Evolutionary conservation across 495 filamentous ascomycete genomes (phyloP).

Genomic region (Aspergillus homomorphus): DNA sequence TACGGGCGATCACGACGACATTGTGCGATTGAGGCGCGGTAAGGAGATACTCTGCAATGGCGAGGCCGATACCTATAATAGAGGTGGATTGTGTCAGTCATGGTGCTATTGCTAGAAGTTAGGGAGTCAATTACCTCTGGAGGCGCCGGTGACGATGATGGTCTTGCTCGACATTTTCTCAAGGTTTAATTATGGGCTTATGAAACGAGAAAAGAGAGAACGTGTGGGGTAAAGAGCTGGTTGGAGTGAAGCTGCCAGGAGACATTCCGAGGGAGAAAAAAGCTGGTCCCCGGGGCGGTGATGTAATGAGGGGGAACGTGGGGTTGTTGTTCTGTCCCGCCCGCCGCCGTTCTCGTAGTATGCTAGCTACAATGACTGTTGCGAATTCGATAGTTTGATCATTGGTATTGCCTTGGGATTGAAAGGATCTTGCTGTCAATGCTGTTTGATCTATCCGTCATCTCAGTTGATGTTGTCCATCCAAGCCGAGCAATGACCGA

Average conservation of each 20-base stretch:
- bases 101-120: slow-evolving; percentile 1
- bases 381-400: no score
- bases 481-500: no score
- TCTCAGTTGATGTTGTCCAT: no score
- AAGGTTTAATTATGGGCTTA: neutral
- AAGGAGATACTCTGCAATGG: slow-evolving; percentile 71
- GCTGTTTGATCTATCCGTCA: no score
- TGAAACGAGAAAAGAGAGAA: neutral
- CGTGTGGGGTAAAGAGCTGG: neutral
- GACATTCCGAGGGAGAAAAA: neutral
- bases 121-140: slow-evolving; percentile 47
- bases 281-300: slow-evolving; percentile 3
- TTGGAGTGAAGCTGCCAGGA: neutral
- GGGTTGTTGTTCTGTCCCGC: neutral
- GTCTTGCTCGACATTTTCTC: slow-evolving; percentile 47
- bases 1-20: slow-evolving; percentile 74
- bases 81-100: slow-evolving; percentile 6
- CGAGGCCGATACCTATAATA: slow-evolving; percentile 74
- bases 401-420: no score
- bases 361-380: no score
- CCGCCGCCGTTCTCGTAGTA: neutral
- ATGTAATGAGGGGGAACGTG: slow-evolving; percentile 6
- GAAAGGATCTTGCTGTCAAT: no score
- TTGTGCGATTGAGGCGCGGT: slow-evolving; percentile 56
- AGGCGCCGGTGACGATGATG: slow-evolving; percentile 62